Evolutionary conservation across 2,329 filamentous ascomycete genomes (phyloP).

Genomic region (Ceratocystis albifundus): DNA sequence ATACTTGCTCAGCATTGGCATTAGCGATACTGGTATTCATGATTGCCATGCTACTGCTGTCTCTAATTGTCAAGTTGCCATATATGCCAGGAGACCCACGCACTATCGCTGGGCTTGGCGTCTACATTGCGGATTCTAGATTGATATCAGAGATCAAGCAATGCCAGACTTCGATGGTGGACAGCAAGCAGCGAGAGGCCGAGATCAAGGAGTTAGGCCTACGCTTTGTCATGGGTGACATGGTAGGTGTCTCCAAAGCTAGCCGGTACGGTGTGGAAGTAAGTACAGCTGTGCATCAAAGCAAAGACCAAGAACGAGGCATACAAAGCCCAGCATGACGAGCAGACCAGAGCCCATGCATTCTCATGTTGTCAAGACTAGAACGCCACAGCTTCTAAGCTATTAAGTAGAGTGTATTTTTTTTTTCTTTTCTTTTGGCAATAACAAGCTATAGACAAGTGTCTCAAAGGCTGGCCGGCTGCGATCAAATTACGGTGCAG

Average conservation of each 20-base stretch:
- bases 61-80: slow-evolving; percentile 18
- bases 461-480: too few relatives aligned
- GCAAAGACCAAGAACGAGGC: background rate
- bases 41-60: slow-evolving; percentile 16
- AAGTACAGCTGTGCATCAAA: slow-evolving; percentile 7
- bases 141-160: slow-evolving; percentile 13
- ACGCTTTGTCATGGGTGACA: slow-evolving; percentile 12
- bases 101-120: slow-evolving; percentile 19
- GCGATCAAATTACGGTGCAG: too few relatives aligned
- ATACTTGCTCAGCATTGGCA: slow-evolving; percentile 10
- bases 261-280: slow-evolving; percentile 18
- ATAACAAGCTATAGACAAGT: too few relatives aligned
- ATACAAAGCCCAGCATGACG: background rate
- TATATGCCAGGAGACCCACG: slow-evolving; percentile 22
- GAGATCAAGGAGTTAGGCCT: background rate
- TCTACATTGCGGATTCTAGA: slow-evolving; percentile 19
- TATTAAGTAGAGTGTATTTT: too few relatives aligned
- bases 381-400: too few relatives aligned
- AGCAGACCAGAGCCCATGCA: too few relatives aligned
- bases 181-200: slow-evolving; percentile 3
- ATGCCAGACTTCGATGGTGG: slow-evolving; percentile 16
- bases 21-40: slow-evolving; percentile 20
- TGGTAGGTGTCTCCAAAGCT: slow-evolving; percentile 14
- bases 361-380: too few relatives aligned
- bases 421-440: too few relatives aligned